Evolutionary conservation across 257 asterid species (phyloP).

Genomic region (Solanum medicagineum): DNA sequence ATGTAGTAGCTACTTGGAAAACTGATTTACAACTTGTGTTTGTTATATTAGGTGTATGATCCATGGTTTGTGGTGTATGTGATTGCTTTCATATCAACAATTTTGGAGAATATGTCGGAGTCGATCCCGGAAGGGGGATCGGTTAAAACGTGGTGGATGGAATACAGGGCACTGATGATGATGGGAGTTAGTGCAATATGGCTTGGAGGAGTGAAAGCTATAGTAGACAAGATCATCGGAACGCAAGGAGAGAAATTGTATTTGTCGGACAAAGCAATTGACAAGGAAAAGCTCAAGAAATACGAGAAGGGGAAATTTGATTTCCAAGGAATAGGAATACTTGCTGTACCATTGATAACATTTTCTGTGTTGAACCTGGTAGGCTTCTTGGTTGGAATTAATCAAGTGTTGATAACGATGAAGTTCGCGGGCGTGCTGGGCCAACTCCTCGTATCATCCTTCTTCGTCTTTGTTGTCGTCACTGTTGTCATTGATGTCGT

Average conservation of each 20-base stretch:
- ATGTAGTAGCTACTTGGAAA: not conserved
- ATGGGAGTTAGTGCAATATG: slow-evolving; percentile 1
- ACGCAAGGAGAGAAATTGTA: not conserved
- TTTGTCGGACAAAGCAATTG: not conserved
- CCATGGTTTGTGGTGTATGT: not conserved
- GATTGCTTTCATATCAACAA: not conserved
- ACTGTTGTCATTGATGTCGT: not conserved
- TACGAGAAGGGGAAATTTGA: not conserved
- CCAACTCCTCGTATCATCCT: not conserved
- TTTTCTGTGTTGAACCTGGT: not conserved
- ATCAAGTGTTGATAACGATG: not conserved
- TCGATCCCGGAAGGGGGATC: not conserved
- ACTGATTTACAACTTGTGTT: not conserved
- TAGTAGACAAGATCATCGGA: not conserved
- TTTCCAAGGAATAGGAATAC: slow-evolving; percentile 1
- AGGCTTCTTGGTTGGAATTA: not conserved
- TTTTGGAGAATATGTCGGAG: not conserved
- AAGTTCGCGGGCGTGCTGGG: not conserved
- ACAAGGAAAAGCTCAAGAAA: not conserved
- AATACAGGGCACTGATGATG: not conserved
- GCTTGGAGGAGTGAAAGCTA: not conserved
- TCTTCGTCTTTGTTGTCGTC: not conserved
- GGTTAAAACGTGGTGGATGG: not conserved
- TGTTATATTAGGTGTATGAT: not conserved
- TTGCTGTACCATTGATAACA: not conserved